Evolutionary conservation across 345 rosid genomes (phyloP).

Genomic region (Kernera saxatilis): DNA sequence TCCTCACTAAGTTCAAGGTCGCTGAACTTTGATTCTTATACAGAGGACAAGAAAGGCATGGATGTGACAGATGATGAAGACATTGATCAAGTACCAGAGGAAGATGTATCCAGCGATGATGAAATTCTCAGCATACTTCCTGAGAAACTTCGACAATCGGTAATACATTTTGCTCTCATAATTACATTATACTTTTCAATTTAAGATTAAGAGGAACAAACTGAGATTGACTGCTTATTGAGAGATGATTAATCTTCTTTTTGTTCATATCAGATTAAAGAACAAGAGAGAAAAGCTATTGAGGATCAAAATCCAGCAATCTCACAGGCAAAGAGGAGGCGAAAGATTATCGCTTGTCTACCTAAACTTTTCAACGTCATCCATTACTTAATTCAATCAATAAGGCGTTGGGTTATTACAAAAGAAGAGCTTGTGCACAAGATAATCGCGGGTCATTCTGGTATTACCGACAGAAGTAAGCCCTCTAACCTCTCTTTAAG

Average conservation of each 20-base stretch:
- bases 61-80: conserved; percentile 18
- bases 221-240: not conserved
- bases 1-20: conserved; percentile 35
- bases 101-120: conserved; percentile 36
- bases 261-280: conserved; percentile 51
- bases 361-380: conserved; percentile 76
- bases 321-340: conserved; percentile 69
- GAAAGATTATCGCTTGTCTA: conserved; percentile 54
- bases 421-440: conserved; percentile 75
- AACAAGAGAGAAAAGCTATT: conserved; percentile 57
- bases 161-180: conserved; percentile 26
- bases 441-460: conserved; percentile 47
- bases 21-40: conserved; percentile 52
- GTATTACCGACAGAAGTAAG: conserved; percentile 76
- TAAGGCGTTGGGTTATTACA: conserved; percentile 57
- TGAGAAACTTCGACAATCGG: conserved; percentile 51
- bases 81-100: conserved; percentile 11
- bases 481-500: not conserved
- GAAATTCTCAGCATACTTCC: conserved; percentile 52
- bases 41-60: conserved; percentile 23
- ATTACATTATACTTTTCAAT: not conserved
- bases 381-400: conserved; percentile 62
- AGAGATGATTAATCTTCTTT: not conserved
- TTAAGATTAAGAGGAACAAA: not conserved
- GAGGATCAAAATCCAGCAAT: conserved; percentile 78